phyloP scores from a whole-genome alignment of 2,329 filamentous ascomycete species.

The Beauveria australis region DNA sequence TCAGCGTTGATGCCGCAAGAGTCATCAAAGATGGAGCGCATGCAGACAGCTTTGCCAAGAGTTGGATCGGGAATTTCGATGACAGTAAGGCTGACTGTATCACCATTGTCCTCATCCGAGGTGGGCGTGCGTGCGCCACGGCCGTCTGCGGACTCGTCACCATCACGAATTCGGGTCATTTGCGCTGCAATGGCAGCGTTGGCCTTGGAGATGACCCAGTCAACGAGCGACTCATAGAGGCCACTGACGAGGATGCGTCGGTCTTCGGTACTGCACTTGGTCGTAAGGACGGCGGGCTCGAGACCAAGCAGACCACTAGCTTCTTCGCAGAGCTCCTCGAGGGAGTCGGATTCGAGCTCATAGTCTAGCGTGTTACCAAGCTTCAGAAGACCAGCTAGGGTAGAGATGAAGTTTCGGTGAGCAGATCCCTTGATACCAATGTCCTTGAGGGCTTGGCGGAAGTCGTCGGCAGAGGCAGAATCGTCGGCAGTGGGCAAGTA shows the following conservation, averaged over 20 bases:
- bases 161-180: conserved; percentile 57
- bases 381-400: conserved; percentile 78
- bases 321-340: conserved; percentile 85
- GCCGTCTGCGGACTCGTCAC: conserved; percentile 60
- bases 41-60: conserved; percentile 78
- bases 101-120: conserved; percentile 62
- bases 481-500: conserved; percentile 93
- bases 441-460: conserved; percentile 74
- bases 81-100: conserved; percentile 83
- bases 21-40: conserved; percentile 90
- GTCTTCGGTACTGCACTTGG: conserved; percentile 76
- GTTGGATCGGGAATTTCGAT: conserved; percentile 75
- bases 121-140: conserved; percentile 54
- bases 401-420: conserved; percentile 76
- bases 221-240: conserved; percentile 87
- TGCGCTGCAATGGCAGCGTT: conserved; percentile 77
- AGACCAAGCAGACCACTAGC: conserved; percentile 78
- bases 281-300: conserved; percentile 72
- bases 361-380: conserved; percentile 87
- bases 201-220: conserved; percentile 86
- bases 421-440: conserved; percentile 88
- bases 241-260: conserved; percentile 74
- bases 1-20: conserved; percentile 87
- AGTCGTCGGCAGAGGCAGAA: conserved; percentile 86
- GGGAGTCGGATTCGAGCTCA: conserved; percentile 69